phyloP scores from a whole-genome alignment of 2,329 filamentous ascomycete genomes.

The Beauveria sp. region DNA sequence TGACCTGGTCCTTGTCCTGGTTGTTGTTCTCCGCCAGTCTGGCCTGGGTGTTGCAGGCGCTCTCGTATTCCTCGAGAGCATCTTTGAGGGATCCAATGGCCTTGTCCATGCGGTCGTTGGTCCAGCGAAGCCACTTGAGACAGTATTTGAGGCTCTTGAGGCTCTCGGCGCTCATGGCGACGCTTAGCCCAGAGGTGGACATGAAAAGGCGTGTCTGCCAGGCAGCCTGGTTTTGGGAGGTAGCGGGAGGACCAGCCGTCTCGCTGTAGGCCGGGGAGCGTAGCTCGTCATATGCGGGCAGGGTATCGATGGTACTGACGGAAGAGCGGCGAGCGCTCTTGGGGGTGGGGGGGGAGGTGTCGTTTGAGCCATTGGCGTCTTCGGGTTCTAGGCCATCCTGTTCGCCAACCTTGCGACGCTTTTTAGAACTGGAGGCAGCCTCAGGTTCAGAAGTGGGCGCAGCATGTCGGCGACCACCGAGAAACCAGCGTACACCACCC shows the following conservation, averaged over 20 bases:
- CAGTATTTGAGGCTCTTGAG: constrained; percentile 79
- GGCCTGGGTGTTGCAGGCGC: constrained; percentile 20
- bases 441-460: constrained; percentile 40
- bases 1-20: constrained; percentile 19
- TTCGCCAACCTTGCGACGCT: constrained; percentile 49
- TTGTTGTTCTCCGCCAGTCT: constrained; percentile 15
- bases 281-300: constrained; percentile 78
- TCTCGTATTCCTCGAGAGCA: constrained; percentile 75
- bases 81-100: constrained; percentile 67
- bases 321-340: constrained; percentile 47
- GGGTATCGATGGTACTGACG: constrained; percentile 61
- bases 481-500: constrained; percentile 75
- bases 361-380: constrained; percentile 19
- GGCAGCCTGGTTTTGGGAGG: constrained; percentile 25
- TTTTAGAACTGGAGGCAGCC: constrained; percentile 39
- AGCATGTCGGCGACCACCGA: constrained; percentile 51
- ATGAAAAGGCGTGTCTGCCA: constrained; percentile 85
- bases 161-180: constrained; percentile 86
- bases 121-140: constrained; percentile 69
- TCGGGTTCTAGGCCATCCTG: constrained; percentile 25
- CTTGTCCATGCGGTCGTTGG: constrained; percentile 71
- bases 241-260: constrained; percentile 27
- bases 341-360: constrained; percentile 21
- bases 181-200: constrained; percentile 81
- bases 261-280: constrained; percentile 70